Percentiles rank a stretch among this genome's conserved stretches.
Evolutionary conservation across 2,329 filamentous ascomycete species (phyloP).

Genomic region (Laburnicola sp.): DNA sequence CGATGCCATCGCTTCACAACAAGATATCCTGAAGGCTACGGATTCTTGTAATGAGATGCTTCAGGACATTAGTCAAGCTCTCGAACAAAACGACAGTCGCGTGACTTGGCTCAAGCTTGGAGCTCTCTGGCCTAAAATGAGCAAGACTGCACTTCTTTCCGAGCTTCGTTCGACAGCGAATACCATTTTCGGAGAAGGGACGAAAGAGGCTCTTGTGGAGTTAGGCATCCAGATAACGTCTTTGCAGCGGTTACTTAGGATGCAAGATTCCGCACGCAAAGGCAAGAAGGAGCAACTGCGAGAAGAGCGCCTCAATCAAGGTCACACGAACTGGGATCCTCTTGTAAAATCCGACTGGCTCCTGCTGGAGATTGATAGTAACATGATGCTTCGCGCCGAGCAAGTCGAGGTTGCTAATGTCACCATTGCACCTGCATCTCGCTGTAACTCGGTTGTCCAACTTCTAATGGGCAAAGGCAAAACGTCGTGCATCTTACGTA

Average conservation of each 20-base stretch:
- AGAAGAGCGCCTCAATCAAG: constrained; percentile 53
- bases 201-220: constrained; percentile 48
- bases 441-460: constrained; percentile 63
- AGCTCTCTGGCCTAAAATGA: constrained; percentile 53
- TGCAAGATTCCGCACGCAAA: constrained; percentile 41
- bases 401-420: constrained; percentile 66
- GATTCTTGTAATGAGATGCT: constrained; percentile 14
- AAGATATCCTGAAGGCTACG: constrained; percentile 20
- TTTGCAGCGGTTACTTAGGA: constrained; percentile 52
- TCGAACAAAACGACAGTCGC: constrained; percentile 28
- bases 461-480: constrained; percentile 70
- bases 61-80: constrained; percentile 9
- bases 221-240: constrained; percentile 52
- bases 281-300: constrained; percentile 25
- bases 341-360: constrained; percentile 63
- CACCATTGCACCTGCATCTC: constrained; percentile 59
- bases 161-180: constrained; percentile 49
- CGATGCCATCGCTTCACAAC: constrained; percentile 8
- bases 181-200: constrained; percentile 35
- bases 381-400: constrained; percentile 63
- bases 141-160: constrained; percentile 50
- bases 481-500: constrained; percentile 62
- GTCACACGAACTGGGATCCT: constrained; percentile 62
- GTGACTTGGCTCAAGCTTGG: constrained; percentile 49
- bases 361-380: constrained; percentile 66